Percentiles rank a stretch among this genome's conserved stretches.
Evolutionary conservation across 2,329 filamentous ascomycete genomes (phyloP).

Genomic region (Macrophomina pseudophaseolina): DNA sequence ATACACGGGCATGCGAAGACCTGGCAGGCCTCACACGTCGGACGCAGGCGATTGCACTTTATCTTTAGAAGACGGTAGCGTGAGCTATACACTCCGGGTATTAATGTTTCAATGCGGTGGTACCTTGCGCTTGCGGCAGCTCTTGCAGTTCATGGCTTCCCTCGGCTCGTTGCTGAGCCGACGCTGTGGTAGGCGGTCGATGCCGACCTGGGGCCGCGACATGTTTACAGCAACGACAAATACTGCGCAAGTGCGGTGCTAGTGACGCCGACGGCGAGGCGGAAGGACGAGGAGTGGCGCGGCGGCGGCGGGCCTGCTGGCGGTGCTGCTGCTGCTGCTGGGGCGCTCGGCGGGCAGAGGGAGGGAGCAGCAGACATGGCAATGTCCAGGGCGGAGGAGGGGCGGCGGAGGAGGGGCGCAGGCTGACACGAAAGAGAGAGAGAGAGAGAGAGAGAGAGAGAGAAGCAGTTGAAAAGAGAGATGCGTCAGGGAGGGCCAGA

Average conservation of each 20-base stretch:
- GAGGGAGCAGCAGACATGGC: slow-evolving; percentile 18
- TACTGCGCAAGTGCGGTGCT: background rate
- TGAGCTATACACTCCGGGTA: slow-evolving; percentile 24
- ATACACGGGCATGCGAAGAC: slow-evolving; percentile 88
- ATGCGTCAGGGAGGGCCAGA: background rate
- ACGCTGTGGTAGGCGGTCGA: slow-evolving; percentile 75
- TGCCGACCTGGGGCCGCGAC: slow-evolving; percentile 77
- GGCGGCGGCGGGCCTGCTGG: background rate
- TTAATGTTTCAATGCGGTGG: slow-evolving; percentile 30
- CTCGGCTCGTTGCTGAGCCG: slow-evolving; percentile 76
- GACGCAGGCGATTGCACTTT: slow-evolving; percentile 86
- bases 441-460: background rate
- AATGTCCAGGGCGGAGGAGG: slow-evolving; percentile 2
- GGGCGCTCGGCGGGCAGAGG: slow-evolving; percentile 13
- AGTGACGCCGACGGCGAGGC: background rate
- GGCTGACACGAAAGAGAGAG: background rate
- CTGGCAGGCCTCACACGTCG: slow-evolving; percentile 86
- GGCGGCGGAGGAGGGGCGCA: background rate
- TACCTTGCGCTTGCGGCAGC: slow-evolving; percentile 90
- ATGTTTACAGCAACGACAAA: slow-evolving; percentile 9
- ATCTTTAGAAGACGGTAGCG: slow-evolving; percentile 62
- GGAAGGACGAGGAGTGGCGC: background rate
- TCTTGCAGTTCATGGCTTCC: slow-evolving; percentile 96
- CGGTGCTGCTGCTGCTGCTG: background rate
- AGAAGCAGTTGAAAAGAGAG: slow-evolving; percentile 6